Base-by-base conservation (phyloP, 2,329 filamentous ascomycete genomes). In the Cladobotryum mycophilum region DNA sequence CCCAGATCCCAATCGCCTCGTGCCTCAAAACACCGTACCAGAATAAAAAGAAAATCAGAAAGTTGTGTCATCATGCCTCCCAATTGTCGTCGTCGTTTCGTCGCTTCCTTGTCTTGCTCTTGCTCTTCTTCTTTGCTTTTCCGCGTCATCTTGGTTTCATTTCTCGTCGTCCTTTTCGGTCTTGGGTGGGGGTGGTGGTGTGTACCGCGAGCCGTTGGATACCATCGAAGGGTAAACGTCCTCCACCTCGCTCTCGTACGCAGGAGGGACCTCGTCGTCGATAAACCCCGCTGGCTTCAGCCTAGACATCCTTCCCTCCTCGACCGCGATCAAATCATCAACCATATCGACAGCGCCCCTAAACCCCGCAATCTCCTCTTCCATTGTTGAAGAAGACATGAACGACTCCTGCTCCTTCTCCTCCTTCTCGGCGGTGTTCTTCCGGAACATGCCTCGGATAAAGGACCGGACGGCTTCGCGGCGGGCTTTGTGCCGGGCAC, bases 331-430 rank as follows among this genome's bases (percentile, higher is more conserved):
- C 47, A 79, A 65, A 38, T 72, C 69, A 38, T 70, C 70, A 1
- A 79, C 72, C 41, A 76, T 64, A 5, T 67, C 66, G 6, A 73
- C 74, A 2, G 70, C 75, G 46, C 68, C 67, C 2, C 75, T 69
- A 61, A 79, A 74, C 45, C 70, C 66, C 3, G 73, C 70, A 55
- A 79, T 69, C 58, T 77, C 75, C 56, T 76, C 69, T 55, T 75
- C 72, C 69, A 78, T 73, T 3, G 45, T 56, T 48, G 47, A 56
- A 52, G 42, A 45, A 55, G 48, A 45, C 36, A 14, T 14, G 14
- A 25, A 18, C 17, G 35, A 20, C 36, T 46, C 33, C 35, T 49
- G 15, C 36, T 46, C 33, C 35, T 49, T 49, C 41, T 52, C 49
- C 11, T 17, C 15, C 13, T 25, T 18, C 8, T 47, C 36, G 9